Conservation (phyloP, 2,329 filamentous ascomycete genomes). For the Immersiporthe knoxdaviesiana region DNA sequence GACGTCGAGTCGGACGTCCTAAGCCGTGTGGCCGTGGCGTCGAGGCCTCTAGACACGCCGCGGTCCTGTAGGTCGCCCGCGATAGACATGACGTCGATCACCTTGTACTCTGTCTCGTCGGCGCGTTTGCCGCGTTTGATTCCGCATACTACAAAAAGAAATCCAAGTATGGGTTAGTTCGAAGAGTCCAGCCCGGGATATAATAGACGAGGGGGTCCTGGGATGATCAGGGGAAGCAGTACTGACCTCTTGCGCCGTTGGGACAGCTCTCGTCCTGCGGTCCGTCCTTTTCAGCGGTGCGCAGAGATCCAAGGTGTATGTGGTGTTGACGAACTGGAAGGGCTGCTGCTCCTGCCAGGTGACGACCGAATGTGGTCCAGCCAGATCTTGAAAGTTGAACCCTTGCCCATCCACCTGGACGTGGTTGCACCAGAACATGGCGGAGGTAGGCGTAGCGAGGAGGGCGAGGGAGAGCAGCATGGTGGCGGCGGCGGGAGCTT, state of each 20-base stretch:
- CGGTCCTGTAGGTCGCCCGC: slow-evolving; percentile 69
- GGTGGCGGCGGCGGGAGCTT: slow-evolving; percentile 40
- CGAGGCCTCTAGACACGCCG: slow-evolving; percentile 54
- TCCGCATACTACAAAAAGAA: slow-evolving; percentile 69
- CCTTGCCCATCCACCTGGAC: slow-evolving; percentile 60
- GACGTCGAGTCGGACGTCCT: slow-evolving; percentile 65
- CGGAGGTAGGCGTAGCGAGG: slow-evolving; percentile 43
- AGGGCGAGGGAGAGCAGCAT: slow-evolving; percentile 42
- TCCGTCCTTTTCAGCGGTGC: slow-evolving; percentile 63
- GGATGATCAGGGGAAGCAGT: neutral
- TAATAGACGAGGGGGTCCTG: neutral
- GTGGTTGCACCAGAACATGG: slow-evolving; percentile 65
- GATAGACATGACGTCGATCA: slow-evolving; percentile 68
- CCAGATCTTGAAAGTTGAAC: slow-evolving; percentile 67
- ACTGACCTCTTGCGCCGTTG: slow-evolving; percentile 67
- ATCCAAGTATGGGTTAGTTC: slow-evolving; percentile 9
- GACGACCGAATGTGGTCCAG: slow-evolving; percentile 71
- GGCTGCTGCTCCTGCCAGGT: slow-evolving; percentile 52
- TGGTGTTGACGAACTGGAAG: slow-evolving; percentile 68
- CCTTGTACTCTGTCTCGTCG: slow-evolving; percentile 51
- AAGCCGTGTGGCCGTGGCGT: slow-evolving; percentile 68
- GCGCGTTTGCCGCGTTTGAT: slow-evolving; percentile 62
- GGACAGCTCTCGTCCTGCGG: slow-evolving; percentile 66
- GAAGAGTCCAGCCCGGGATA: neutral
- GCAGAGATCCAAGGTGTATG: slow-evolving; percentile 82